These are phyloP conservation scores for Phyllostachys edulis DNA, from an alignment of 176 grass and related monocot genomes.

Conservation along the genomic window DNA sequence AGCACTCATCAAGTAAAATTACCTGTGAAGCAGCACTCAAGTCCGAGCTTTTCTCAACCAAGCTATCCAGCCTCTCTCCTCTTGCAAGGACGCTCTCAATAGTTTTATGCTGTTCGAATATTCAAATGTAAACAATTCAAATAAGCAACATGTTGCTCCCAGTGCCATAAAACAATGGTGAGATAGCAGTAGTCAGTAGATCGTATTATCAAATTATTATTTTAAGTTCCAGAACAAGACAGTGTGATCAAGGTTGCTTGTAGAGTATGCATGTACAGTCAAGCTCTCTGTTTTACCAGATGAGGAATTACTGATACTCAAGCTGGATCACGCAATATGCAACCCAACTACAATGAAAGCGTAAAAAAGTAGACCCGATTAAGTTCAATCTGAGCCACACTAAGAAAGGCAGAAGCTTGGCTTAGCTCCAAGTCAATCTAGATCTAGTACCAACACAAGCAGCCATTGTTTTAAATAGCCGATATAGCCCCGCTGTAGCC, in stretches of 20 bases:
- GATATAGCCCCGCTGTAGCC: no score
- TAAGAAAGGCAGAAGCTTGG: not conserved
- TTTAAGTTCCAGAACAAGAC: no score
- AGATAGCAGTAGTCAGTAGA: not conserved
- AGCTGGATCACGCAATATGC: not conserved
- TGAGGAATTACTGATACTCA: no score
- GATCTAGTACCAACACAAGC: not conserved
- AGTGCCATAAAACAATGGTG: not conserved
- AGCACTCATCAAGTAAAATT: conserved; percentile 17
- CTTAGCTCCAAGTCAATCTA: not conserved
- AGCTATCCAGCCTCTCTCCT: conserved; percentile 94
- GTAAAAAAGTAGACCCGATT: not conserved
- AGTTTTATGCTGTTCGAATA: conserved; percentile 86
- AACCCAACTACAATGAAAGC: not conserved
- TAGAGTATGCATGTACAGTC: not conserved
- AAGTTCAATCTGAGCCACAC: not conserved
- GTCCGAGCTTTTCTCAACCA: conserved; percentile 99
- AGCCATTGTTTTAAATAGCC: no score
- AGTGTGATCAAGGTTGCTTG: no score
- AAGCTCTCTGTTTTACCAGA: not conserved
- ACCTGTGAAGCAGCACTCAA: conserved; percentile 97
- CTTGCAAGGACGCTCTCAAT: conserved; percentile 91
- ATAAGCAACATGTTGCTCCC: conserved; percentile 19
- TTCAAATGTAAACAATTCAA: conserved; percentile 13
- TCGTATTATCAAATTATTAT: not conserved